A percentile compares a stretch with the other conserved stretches of the same genome.
Evolutionary conservation across 768 basidiomycete genomes (phyloP).

Genomic region (Leccinum truebloodii): DNA sequence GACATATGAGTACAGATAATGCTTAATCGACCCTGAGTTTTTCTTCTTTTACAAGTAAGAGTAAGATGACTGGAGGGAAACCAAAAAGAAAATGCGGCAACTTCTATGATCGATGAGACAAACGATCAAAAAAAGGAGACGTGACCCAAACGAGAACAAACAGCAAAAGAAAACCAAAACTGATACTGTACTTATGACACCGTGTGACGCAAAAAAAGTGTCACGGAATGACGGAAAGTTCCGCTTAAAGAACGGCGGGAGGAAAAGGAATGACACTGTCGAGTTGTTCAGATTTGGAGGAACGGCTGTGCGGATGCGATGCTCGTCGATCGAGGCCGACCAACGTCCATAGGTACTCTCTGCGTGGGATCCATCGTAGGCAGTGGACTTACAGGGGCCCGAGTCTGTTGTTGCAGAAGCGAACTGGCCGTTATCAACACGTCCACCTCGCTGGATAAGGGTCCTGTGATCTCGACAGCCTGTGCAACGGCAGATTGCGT

Average conservation of each 20-base stretch:
- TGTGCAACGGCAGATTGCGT: slow-evolving; percentile 81
- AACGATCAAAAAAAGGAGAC: slow-evolving; percentile 22
- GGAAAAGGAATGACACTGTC: slow-evolving; percentile 23
- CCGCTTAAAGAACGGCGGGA: slow-evolving; percentile 28
- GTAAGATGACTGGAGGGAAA: slow-evolving; percentile 11
- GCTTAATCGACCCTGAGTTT: slow-evolving; percentile 31
- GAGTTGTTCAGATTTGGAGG: slow-evolving; percentile 22
- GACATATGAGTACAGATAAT: slow-evolving; percentile 37
- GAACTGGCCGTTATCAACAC: slow-evolving; percentile 72
- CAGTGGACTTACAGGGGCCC: slow-evolving; percentile 29
- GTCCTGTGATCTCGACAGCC: slow-evolving; percentile 76
- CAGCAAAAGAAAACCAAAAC: slow-evolving; percentile 25
- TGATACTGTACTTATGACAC: slow-evolving; percentile 20
- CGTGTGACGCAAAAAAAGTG: slow-evolving; percentile 12
- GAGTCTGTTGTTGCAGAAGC: slow-evolving; percentile 48
- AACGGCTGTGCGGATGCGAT: slow-evolving; percentile 29
- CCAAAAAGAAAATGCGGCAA: slow-evolving; percentile 18
- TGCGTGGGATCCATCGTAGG: slow-evolving; percentile 29
- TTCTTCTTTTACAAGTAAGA: slow-evolving; percentile 23
- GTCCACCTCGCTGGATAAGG: slow-evolving; percentile 74
- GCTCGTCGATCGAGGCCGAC: slow-evolving; percentile 39
- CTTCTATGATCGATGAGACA: slow-evolving; percentile 34
- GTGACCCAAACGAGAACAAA: slow-evolving; percentile 26
- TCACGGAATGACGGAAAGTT: slow-evolving; percentile 24
- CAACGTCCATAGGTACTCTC: slow-evolving; percentile 29